Conservation (phyloP, 306 rosid genomes). For the Alnus glutinosa region DNA sequence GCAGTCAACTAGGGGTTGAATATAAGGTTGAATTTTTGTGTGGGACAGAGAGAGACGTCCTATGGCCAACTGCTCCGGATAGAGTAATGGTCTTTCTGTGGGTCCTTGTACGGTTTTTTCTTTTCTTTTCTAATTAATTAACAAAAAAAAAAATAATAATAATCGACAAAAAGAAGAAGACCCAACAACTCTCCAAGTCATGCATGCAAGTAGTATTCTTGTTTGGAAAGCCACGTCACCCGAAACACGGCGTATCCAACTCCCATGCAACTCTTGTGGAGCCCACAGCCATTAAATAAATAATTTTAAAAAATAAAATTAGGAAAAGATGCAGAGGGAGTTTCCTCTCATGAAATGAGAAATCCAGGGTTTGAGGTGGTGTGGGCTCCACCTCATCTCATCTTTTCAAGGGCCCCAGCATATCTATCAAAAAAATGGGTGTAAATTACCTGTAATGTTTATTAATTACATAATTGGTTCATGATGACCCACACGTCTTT, state of each 20-base stretch:
- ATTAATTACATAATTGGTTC: too few relatives aligned
- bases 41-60: background rate
- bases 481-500: too few relatives aligned
- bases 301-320: too few relatives aligned
- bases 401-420: too few relatives aligned
- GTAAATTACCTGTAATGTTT: background rate
- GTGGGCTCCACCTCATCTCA: background rate
- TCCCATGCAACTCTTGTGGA: constrained; percentile 28
- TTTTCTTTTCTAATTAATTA: too few relatives aligned
- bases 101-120: too few relatives aligned
- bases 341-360: background rate
- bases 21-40: background rate
- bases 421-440: background rate
- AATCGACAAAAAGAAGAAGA: background rate
- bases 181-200: constrained; percentile 8
- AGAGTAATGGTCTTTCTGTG: background rate
- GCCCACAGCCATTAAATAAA: background rate
- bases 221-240: constrained; percentile 47
- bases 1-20: constrained; percentile 30
- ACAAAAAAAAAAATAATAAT: background rate
- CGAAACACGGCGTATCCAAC: constrained; percentile 44
- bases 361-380: background rate
- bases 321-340: background rate
- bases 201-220: constrained; percentile 32
- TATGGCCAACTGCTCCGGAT: constrained; percentile 30